Base-by-base conservation (phyloP, 1,139 yeast species). In the Suzukiozyma palmioleophila region DNA sequence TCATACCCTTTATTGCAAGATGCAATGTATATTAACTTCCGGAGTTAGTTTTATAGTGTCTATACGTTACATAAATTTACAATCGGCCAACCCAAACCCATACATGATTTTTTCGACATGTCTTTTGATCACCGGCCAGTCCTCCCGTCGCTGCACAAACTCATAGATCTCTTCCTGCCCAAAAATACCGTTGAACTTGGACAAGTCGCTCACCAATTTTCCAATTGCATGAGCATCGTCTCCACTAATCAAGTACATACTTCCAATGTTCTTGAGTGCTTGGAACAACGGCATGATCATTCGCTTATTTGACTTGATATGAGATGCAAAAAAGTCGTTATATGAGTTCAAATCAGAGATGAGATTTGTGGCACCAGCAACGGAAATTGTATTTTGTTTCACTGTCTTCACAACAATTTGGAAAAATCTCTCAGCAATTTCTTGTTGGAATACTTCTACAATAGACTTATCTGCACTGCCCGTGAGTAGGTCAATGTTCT, bases 101-200 rank as follows among this genome's bases (percentile, higher is more conserved):
- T 89, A 92, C 82, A 92, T 86, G n/a, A 87, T 92, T 56, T 84
- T 87, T 57, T 92, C 97, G 5, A 92, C 97, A 43, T 85, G 88
- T 45, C 73, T 71, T 49, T 78, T 80, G 32, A 92, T 86, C 34
- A 68, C 56, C 0, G 75, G 62, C 98, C 98, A 92, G 56, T 92
- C 98, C 35, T 81, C 76, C 42, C 98, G 69, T 45, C 95, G 69
- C 52, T 86, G 92, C 3, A 89, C 95, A 64, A 90, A 86, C 54
- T 89, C 96, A 53, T 87, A 85, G 22, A 92, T 84, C 51, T 92
- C 98, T 51, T 92, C 98, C 38, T 95, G 96, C 31, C 83, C 79
- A 56, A 92, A 84, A 6, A 90, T 80, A 2, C 97, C 97, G 49
- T 89, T 84, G 59, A 89, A 92, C 52, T 92, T 78, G 38, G 86